Evolutionary conservation across 2,329 filamentous ascomycete species (phyloP).

Genomic region (Monascus ruber): DNA sequence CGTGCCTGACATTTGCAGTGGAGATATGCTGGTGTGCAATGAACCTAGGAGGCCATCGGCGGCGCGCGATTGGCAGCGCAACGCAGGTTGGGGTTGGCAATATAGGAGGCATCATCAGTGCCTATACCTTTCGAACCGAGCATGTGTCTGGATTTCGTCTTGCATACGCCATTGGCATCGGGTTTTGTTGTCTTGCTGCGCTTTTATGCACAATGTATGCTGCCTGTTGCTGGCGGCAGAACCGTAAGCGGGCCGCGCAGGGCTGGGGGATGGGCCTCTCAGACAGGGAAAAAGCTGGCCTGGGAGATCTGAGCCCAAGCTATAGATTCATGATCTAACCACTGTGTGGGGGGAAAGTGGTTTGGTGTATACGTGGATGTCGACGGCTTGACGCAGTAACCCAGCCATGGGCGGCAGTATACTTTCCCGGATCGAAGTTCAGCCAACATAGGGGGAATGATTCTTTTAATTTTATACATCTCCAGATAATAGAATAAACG

Average conservation of each 20-base stretch:
- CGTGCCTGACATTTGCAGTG: background rate
- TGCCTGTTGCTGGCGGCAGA: constrained; percentile 11
- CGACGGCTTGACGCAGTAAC: too few species aligned
- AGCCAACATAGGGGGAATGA: too few species aligned
- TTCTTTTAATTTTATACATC: too few species aligned
- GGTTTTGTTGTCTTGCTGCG: constrained; percentile 13
- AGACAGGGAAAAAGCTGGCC: constrained; percentile 14
- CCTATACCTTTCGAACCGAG: constrained; percentile 37
- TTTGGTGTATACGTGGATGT: too few species aligned
- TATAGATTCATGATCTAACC: constrained; percentile 4
- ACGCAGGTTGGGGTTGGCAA: constrained; percentile 42
- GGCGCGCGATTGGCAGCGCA: constrained; percentile 37
- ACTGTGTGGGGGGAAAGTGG: too few species aligned
- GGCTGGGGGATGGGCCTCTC: constrained; percentile 10
- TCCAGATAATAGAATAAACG: too few species aligned
- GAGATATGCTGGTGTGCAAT: constrained; percentile 44
- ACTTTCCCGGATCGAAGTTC: too few species aligned
- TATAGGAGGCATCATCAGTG: constrained; percentile 41
- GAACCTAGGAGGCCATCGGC: constrained; percentile 42
- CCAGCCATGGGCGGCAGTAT: too few species aligned
- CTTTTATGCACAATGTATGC: constrained; percentile 13
- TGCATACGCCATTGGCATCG: constrained; percentile 14
- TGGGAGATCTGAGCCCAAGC: constrained; percentile 9
- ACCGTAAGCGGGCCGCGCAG: constrained; percentile 12
- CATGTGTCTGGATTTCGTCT: constrained; percentile 12